Percentiles rank a stretch among this genome's conserved stretches.
These are phyloP conservation scores for Penicillium fimorum DNA, from an alignment of 495 filamentous ascomycete species.

Conservation along the genomic window DNA sequence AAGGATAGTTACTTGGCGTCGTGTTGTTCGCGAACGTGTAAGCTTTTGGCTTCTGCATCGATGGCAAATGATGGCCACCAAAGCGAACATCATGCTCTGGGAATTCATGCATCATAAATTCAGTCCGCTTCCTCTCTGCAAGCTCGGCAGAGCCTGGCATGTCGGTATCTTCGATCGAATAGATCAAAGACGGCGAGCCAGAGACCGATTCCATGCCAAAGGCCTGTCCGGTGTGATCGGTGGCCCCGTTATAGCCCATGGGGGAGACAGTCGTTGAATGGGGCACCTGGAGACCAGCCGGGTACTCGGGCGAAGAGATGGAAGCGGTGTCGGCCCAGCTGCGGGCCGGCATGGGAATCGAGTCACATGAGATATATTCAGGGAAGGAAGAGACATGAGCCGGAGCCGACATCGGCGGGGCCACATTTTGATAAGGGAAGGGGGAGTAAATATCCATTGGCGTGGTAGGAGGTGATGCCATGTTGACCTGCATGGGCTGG, in stretches of 20 bases:
- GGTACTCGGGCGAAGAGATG: conserved; percentile 45
- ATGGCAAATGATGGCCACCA: conserved; percentile 40
- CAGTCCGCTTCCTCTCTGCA: conserved; percentile 34
- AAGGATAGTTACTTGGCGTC: conserved; percentile 41
- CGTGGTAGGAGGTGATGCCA: conserved; percentile 49
- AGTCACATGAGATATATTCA: conserved; percentile 38
- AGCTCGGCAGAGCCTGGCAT: conserved; percentile 27
- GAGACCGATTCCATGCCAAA: conserved; percentile 30
- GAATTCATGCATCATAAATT: conserved; percentile 47
- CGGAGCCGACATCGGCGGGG: conserved; percentile 47
- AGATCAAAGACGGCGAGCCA: conserved; percentile 38
- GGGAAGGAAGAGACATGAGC: conserved; percentile 44
- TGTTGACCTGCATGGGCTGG: conserved; percentile 47
- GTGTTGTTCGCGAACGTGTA: conserved; percentile 46
- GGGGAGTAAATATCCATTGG: conserved; percentile 43
- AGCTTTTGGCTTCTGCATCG: conserved; percentile 39
- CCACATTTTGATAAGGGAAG: conserved; percentile 39
- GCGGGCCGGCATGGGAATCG: conserved; percentile 35
- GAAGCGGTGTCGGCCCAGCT: conserved; percentile 44
- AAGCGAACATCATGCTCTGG: conserved; percentile 43
- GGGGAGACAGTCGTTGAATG: conserved; percentile 39
- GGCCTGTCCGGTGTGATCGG: conserved; percentile 28
- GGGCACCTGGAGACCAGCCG: conserved; percentile 31
- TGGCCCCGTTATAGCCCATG: conserved; percentile 33
- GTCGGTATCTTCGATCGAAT: conserved; percentile 38